phyloP scores from a whole-genome alignment of 2,329 filamentous ascomycete species.

The Taxawa tesnikishii region DNA sequence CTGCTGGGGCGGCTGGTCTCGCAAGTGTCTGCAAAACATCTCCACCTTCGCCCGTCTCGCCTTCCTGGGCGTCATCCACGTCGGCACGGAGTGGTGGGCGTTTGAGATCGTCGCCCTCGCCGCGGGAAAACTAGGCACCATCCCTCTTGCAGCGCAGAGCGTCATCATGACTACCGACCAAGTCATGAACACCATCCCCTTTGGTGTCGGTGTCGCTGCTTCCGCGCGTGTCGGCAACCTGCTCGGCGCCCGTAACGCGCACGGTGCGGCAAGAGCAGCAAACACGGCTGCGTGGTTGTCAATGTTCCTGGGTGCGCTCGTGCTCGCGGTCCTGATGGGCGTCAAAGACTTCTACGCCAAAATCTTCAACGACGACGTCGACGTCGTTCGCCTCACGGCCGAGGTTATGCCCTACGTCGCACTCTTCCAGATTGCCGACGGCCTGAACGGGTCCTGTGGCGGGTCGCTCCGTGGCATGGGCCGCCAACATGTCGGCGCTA shows the following conservation, averaged over 20 bases:
- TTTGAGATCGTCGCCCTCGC: conserved; percentile 83
- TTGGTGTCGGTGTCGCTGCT: conserved; percentile 72
- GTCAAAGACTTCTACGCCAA: conserved; percentile 62
- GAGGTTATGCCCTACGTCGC: conserved; percentile 77
- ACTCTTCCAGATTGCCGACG: conserved; percentile 82
- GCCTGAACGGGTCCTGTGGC: conserved; percentile 73
- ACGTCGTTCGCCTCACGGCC: conserved; percentile 60
- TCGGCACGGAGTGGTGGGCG: conserved; percentile 90
- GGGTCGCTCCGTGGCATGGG: conserved; percentile 75
- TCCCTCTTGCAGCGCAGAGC: conserved; percentile 68
- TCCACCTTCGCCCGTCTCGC: conserved; percentile 63
- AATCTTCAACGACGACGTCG: conserved; percentile 68
- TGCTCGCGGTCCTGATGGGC: conserved; percentile 57
- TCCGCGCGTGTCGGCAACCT: conserved; percentile 70
- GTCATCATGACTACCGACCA: conserved; percentile 88
- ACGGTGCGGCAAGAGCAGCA: conserved; percentile 57
- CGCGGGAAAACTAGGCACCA: conserved; percentile 65
- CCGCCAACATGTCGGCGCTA: conserved; percentile 69
- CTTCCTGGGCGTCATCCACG: conserved; percentile 64
- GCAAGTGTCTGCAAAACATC: conserved; percentile 53
- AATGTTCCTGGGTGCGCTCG: conserved; percentile 52
- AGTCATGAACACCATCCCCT: conserved; percentile 67
- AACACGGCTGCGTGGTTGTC: conserved; percentile 65
- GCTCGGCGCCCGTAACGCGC: conserved; percentile 54
- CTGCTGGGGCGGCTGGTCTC: conserved; percentile 68